phyloP scores from a whole-genome alignment of 2,329 filamentous ascomycete genomes.

The Alternaria angustiovoidea region DNA sequence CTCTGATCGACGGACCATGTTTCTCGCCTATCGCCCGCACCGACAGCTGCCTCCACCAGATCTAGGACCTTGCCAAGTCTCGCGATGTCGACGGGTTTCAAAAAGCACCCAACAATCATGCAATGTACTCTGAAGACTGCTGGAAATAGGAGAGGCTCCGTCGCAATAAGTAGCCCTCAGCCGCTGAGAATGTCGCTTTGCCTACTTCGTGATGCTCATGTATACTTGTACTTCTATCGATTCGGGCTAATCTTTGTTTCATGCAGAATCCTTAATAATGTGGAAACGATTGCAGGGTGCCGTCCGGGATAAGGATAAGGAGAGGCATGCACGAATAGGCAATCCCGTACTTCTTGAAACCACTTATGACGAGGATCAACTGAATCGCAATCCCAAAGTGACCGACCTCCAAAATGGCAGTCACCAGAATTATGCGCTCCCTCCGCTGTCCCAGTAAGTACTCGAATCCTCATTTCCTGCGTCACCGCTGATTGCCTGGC shows the following conservation, averaged over 20 bases:
- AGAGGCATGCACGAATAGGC: slow-evolving; percentile 51
- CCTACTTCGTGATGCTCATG: slow-evolving; percentile 16
- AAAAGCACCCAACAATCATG: slow-evolving; percentile 1
- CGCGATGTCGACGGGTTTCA: slow-evolving; percentile 1
- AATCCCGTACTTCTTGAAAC: slow-evolving; percentile 57
- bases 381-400: slow-evolving; percentile 48
- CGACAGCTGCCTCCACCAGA: background rate
- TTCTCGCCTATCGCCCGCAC: slow-evolving; percentile 13
- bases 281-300: slow-evolving; percentile 63
- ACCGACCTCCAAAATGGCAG: slow-evolving; percentile 39
- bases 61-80: slow-evolving; percentile 6
- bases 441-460: slow-evolving; percentile 34
- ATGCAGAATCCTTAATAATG: slow-evolving; percentile 49
- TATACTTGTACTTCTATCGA: slow-evolving; percentile 7
- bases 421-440: slow-evolving; percentile 36
- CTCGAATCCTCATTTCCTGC: slow-evolving; percentile 3
- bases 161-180: background rate
- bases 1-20: slow-evolving; percentile 9
- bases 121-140: background rate
- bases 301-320: slow-evolving; percentile 54
- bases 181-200: background rate
- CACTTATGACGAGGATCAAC: slow-evolving; percentile 56
- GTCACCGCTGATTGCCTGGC: slow-evolving; percentile 6
- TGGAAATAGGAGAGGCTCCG: background rate
- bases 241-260: slow-evolving; percentile 37